These are phyloP conservation scores for Sphenostylis stenocarpa DNA, from an alignment of 306 rosid genomes.

Conservation along the genomic window DNA sequence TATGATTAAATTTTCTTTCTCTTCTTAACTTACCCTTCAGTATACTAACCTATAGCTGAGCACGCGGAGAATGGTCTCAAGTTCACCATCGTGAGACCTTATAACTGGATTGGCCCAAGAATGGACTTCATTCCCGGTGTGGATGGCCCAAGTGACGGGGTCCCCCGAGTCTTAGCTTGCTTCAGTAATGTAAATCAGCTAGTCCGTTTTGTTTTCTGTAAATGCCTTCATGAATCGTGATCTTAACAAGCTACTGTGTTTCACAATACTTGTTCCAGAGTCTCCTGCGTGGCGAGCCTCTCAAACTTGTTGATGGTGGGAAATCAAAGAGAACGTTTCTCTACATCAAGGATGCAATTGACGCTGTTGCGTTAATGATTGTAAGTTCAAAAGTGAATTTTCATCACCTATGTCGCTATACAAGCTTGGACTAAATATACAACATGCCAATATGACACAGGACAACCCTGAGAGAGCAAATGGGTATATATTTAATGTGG, in stretches of 20 bases:
- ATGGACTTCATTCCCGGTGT: slow-evolving; percentile 97
- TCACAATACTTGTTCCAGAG: slow-evolving; percentile 52
- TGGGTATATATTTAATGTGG: slow-evolving; percentile 77
- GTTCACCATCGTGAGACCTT: slow-evolving; percentile 83
- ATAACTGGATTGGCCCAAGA: slow-evolving; percentile 92
- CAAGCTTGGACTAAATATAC: slow-evolving; percentile 16
- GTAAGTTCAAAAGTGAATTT: slow-evolving; percentile 41
- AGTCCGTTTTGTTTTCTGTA: slow-evolving; percentile 10
- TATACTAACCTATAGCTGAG: slow-evolving; percentile 56
- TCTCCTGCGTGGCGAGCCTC: slow-evolving; percentile 84
- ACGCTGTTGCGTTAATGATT: slow-evolving; percentile 81
- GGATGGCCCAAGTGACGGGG: slow-evolving; percentile 89
- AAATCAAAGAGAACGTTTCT: slow-evolving; percentile 72
- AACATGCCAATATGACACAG: slow-evolving; percentile 44
- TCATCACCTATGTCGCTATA: background rate
- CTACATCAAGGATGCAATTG: slow-evolving; percentile 83
- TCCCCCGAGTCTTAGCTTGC: slow-evolving; percentile 90
- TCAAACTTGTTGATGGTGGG: slow-evolving; percentile 91
- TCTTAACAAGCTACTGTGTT: slow-evolving; percentile 11
- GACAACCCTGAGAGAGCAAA: slow-evolving; percentile 87
- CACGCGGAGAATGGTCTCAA: slow-evolving; percentile 80
- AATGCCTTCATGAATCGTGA: background rate
- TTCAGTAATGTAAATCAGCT: slow-evolving; percentile 63
- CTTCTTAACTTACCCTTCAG: slow-evolving; percentile 10
- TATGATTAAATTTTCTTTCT: slow-evolving; percentile 3